Evolutionary conservation across 345 rosid genomes (phyloP), one percentile per base, ranked within the genome.

Genomic region (Turritis glabra): DNA sequence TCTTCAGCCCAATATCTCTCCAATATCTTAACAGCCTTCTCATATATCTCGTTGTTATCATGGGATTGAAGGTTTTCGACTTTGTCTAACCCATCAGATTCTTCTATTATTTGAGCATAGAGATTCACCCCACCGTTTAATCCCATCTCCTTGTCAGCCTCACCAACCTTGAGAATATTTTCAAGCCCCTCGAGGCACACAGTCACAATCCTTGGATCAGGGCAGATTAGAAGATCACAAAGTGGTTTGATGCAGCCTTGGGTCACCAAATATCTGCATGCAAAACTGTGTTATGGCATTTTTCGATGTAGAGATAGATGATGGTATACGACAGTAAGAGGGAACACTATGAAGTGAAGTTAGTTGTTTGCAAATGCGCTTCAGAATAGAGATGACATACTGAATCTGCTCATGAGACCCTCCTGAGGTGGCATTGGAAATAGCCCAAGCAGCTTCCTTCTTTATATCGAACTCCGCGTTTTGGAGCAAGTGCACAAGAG

Each of bases 381-480:
- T 50, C 61, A 37, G 38, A 46, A 65, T 41, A 19, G 61, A 62
- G 65, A 63, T 5, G 26, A 72, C 84, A 1, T 82, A 91, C 97
- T 87, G 85, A 80, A 87, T 91, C 82, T 91, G 97, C 69, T 86
- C 92, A 72, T 85, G 95, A 60, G 90, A 81, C 47, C 97, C 95
- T 71, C 97, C 95, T 33, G 97, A 91, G 46, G 95, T 91, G 80
- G 95, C 95, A 80, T 89, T 91, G 33, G 97, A 91, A 62, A 91
- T 85, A 19, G 92, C 92, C 97, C 97, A 88, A 3, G 97, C 92
- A 64, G 92, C 94, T 86, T 90, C 97, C 77, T 89, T 89, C 84
- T 91, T 91, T 57, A 91, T 85, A 72, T 91, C 95, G 70, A 91
- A 89, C 81, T 91, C 97, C 0, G 95, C 90, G 78, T 74, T 81